phyloP scores from a whole-genome alignment of 305 asterid genomes.

The Fraxinus albicans region DNA sequence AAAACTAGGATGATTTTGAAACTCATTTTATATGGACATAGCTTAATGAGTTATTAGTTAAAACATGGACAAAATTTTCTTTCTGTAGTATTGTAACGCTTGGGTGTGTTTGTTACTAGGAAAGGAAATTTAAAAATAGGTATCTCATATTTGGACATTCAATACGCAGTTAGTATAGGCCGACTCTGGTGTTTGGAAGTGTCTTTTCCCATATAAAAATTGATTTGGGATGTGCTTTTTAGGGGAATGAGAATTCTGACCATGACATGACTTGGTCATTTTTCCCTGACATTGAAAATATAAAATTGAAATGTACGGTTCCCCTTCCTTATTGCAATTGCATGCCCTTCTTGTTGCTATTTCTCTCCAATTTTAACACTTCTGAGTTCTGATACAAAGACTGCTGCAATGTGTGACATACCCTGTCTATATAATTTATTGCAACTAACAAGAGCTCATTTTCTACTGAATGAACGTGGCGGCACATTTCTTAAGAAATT shows the following conservation, averaged over 20 bases:
- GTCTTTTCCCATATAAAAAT: not conserved
- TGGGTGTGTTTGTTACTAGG: not conserved
- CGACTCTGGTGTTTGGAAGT: not conserved
- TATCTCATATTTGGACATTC: not conserved
- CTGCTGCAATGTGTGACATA: conserved; percentile 11
- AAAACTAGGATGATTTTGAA: not conserved
- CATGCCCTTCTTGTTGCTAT: conserved; percentile 1
- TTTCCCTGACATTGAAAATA: not conserved
- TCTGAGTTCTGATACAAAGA: not conserved
- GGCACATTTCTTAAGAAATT: not conserved
- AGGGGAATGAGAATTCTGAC: not conserved
- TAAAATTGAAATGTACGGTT: not conserved
- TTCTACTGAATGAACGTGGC: not conserved
- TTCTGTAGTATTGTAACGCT: not conserved
- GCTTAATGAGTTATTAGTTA: not conserved
- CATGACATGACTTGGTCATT: not conserved
- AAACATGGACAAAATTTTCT: not conserved
- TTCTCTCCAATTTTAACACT: conserved; percentile 5
- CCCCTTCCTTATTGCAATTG: not conserved
- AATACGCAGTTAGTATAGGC: not conserved
- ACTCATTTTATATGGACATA: not conserved
- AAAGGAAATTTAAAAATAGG: not conserved
- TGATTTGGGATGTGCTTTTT: not conserved
- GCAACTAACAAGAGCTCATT: not conserved
- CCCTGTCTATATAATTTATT: not conserved